Evolutionary conservation across 495 filamentous ascomycete species (phyloP).

Genomic region (Annulohypoxylon stygium): DNA sequence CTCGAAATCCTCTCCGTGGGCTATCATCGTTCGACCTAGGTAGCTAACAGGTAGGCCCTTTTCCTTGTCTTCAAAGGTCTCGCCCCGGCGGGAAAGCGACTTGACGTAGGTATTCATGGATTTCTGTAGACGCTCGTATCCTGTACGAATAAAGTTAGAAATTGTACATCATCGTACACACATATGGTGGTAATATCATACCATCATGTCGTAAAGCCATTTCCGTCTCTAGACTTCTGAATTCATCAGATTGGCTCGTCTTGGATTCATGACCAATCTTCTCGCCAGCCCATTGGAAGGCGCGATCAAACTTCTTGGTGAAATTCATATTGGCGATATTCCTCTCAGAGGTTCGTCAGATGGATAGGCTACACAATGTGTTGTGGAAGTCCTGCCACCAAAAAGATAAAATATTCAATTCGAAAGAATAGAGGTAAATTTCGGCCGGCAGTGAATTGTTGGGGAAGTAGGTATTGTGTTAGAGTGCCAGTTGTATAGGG

Average conservation of each 20-base stretch:
- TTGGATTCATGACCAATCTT: constrained; percentile 95
- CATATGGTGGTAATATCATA: constrained; percentile 55
- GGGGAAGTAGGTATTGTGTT: constrained; percentile 10
- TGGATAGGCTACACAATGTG: constrained; percentile 5
- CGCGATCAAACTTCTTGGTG: constrained; percentile 94
- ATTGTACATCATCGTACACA: not conserved
- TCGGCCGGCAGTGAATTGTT: constrained; percentile 10
- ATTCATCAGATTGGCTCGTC: constrained; percentile 89
- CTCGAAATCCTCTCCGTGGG: constrained; percentile 95
- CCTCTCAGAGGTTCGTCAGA: constrained; percentile 7
- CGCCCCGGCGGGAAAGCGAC: constrained; percentile 86
- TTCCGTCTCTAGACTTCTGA: constrained; percentile 92
- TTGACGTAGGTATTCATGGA: constrained; percentile 93
- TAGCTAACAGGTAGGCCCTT: constrained; percentile 85
- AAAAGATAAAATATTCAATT: constrained; percentile 9
- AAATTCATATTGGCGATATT: constrained; percentile 76
- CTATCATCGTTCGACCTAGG: constrained; percentile 88
- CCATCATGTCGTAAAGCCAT: constrained; percentile 94
- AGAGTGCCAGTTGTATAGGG: not conserved
- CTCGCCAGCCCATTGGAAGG: constrained; percentile 99
- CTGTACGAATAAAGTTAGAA: constrained; percentile 9
- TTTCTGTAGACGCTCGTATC: constrained; percentile 81
- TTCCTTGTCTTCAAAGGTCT: constrained; percentile 83
- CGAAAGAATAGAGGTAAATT: not conserved
- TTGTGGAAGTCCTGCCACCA: constrained; percentile 37